phyloP scores from a whole-genome alignment of 2,329 filamentous ascomycete species.

The Ophiosphaerella korrae region DNA sequence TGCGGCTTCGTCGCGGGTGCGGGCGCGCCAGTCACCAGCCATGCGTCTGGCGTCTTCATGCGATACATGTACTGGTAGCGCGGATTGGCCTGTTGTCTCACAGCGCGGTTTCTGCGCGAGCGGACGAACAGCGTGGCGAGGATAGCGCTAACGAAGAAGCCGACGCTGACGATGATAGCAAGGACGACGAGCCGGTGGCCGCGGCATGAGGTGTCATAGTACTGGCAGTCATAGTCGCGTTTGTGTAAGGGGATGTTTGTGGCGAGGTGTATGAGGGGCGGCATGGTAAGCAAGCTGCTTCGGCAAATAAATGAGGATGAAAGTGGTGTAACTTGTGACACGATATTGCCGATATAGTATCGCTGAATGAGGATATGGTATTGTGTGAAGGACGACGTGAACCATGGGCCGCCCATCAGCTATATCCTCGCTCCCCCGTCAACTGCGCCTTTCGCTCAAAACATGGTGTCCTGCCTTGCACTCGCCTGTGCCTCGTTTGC shows the following conservation, averaged over 20 bases:
- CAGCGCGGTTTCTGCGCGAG: slow-evolving; percentile 1
- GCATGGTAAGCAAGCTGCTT: too few species aligned
- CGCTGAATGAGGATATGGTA: too few species aligned
- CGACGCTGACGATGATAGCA: slow-evolving; percentile 23
- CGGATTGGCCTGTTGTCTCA: too few species aligned
- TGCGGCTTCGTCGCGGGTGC: neutral
- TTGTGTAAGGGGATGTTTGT: slow-evolving; percentile 10
- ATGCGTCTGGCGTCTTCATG: too few species aligned
- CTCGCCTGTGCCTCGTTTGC: neutral
- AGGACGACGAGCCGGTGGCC: slow-evolving; percentile 26
- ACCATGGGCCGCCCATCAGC: too few species aligned
- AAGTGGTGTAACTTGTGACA: neutral
- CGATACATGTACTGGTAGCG: too few species aligned
- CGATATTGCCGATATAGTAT: too few species aligned
- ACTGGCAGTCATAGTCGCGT: slow-evolving; percentile 14
- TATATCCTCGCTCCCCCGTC: neutral
- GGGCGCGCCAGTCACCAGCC: too few species aligned
- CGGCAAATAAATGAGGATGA: too few species aligned
- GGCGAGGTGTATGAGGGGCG: neutral
- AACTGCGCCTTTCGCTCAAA: neutral
- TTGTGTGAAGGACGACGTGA: too few species aligned
- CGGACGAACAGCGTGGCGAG: slow-evolving; percentile 18
- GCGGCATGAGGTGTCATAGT: slow-evolving; percentile 16
- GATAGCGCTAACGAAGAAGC: slow-evolving; percentile 18
- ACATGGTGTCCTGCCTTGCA: neutral